A percentile compares a stretch with the other conserved stretches of the same genome.
Evolutionary conservation across 371 early-diverging fungal genomes (phyloP).

Genomic region (Smittium culicis): DNA sequence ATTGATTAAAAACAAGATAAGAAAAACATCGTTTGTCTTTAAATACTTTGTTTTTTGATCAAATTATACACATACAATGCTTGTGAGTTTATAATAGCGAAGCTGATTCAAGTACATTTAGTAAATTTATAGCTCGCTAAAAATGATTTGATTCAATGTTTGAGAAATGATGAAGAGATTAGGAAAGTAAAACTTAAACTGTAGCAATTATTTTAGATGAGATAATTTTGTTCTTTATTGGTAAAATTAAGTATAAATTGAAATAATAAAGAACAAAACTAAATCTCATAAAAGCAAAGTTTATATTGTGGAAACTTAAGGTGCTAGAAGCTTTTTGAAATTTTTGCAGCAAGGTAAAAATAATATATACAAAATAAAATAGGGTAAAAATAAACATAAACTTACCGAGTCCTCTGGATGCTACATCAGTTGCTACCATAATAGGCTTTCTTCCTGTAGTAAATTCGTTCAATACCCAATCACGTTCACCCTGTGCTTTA

Average conservation of each 20-base stretch:
- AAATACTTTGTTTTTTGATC: too few species aligned
- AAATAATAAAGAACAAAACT: neutral
- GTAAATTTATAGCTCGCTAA: too few species aligned
- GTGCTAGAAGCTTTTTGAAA: slow-evolving; percentile 6
- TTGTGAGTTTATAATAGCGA: too few species aligned
- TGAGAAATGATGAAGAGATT: slow-evolving; percentile 3
- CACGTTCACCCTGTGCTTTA: slow-evolving; percentile 96
- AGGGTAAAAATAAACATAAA: slow-evolving; percentile 12
- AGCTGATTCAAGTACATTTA: too few species aligned
- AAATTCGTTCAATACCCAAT: slow-evolving; percentile 91
- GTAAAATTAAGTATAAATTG: neutral
- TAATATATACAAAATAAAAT: neutral
- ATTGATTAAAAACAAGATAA: too few species aligned
- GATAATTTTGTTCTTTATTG: neutral
- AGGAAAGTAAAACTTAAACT: slow-evolving; percentile 8
- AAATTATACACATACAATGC: too few species aligned
- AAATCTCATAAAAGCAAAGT: neutral
- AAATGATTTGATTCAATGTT: slow-evolving; percentile 10
- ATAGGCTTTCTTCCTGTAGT: slow-evolving; percentile 74
- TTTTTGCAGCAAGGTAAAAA: neutral
- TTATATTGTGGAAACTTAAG: slow-evolving; percentile 9
- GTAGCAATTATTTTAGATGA: neutral
- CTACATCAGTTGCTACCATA: slow-evolving; percentile 99
- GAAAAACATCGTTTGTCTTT: too few species aligned
- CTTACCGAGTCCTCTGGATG: slow-evolving; percentile 98